phyloP scores from a whole-genome alignment of 306 rosid genomes.

The Dryas drummondii region DNA sequence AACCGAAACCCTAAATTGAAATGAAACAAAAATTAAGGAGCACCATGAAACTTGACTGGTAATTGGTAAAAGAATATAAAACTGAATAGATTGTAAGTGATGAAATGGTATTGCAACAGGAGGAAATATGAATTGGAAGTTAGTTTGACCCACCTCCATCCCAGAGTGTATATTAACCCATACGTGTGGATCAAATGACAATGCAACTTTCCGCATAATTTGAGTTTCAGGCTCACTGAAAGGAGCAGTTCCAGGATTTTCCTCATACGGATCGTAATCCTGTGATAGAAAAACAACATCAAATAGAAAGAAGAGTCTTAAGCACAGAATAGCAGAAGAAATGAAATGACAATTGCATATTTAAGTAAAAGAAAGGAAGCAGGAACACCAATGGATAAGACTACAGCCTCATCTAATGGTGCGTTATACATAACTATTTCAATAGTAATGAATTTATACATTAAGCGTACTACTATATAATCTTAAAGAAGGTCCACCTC shows the following conservation, averaged over 20 bases:
- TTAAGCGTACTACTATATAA: neutral
- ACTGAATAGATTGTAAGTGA: neutral
- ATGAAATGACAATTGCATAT: neutral
- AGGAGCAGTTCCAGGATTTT: conserved; percentile 88
- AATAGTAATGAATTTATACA: neutral
- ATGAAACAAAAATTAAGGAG: neutral
- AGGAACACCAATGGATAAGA: neutral
- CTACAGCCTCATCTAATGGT: conserved; percentile 2
- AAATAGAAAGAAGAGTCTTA: conserved; percentile 19
- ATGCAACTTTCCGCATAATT: conserved; percentile 83
- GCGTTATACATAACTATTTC: neutral
- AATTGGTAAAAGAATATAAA: neutral
- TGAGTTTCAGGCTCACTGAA: conserved; percentile 99
- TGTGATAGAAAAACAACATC: conserved; percentile 31
- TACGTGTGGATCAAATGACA: conserved; percentile 88
- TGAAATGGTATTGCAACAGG: neutral
- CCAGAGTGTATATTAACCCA: conserved; percentile 99
- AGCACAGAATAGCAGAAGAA: conserved; percentile 5
- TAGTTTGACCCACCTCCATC: conserved; percentile 68
- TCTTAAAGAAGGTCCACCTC: neutral
- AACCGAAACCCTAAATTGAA: conserved; percentile 2
- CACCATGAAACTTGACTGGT: neutral
- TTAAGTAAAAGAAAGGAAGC: conserved; percentile 14
- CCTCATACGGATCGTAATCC: conserved; percentile 99
- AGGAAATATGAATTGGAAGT: neutral